These are phyloP conservation scores for Rhytidiadelphus loreus DNA, from an alignment of 225 moss, liverwort and hornwort genomes.

Conservation along the genomic window DNA sequence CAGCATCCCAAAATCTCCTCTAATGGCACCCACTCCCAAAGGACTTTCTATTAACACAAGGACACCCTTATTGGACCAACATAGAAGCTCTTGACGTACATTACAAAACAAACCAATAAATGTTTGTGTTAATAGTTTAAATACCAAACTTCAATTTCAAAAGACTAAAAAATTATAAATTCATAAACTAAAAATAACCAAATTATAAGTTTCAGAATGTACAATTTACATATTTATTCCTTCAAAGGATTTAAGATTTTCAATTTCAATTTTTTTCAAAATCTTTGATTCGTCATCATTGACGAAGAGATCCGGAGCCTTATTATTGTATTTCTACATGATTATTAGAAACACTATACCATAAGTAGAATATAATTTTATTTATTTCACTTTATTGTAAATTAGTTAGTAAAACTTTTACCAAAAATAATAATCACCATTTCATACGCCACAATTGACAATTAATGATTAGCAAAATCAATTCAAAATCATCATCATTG, in stretches of 20 bases:
- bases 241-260: background rate
- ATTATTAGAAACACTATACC: too few species aligned
- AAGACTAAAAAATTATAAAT: too few species aligned
- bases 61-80: fast-evolving
- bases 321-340: background rate
- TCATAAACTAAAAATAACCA: background rate
- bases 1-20: too few species aligned
- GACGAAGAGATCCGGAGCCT: fast-evolving
- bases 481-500: background rate
- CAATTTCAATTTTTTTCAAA: background rate
- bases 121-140: background rate
- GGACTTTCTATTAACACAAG: fast-evolving
- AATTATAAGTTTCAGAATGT: background rate
- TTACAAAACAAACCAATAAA: background rate
- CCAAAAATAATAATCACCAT: background rate
- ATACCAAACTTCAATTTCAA: background rate
- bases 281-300: background rate
- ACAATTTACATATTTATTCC: background rate
- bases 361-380: background rate
- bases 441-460: fast-evolving
- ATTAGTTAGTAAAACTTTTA: too few species aligned
- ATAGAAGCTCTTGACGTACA: fast-evolving
- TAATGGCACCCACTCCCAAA: fast-evolving
- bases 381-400: too few species aligned
- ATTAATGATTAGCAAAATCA: background rate